These are phyloP conservation scores for Neopestalotiopsis sp. DNA, from an alignment of 2,329 filamentous ascomycete species.

Conservation along the genomic window DNA sequence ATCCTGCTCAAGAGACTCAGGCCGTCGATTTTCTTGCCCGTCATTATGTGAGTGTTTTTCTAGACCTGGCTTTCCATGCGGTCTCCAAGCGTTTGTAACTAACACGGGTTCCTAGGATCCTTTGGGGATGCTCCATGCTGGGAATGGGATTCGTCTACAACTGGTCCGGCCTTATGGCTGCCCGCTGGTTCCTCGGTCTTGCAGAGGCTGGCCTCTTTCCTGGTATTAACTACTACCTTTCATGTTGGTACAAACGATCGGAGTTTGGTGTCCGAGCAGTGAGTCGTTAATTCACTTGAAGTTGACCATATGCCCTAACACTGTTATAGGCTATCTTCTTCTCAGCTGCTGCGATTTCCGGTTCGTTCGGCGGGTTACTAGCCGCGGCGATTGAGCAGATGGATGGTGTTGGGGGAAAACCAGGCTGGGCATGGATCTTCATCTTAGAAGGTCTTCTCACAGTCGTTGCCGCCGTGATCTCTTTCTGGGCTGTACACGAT, in stretches of 20 bases:
- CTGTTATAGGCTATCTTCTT: constrained; percentile 72
- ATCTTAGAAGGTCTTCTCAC: constrained; percentile 75
- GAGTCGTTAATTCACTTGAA: constrained; percentile 24
- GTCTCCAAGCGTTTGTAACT: not conserved
- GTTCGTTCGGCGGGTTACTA: constrained; percentile 77
- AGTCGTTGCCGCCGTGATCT: constrained; percentile 68
- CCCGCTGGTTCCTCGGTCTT: constrained; percentile 74
- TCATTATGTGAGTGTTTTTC: constrained; percentile 70
- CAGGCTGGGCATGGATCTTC: constrained; percentile 71
- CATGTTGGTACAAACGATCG: constrained; percentile 81
- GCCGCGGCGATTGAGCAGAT: constrained; percentile 75
- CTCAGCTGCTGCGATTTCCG: constrained; percentile 79
- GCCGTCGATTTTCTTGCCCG: constrained; percentile 80
- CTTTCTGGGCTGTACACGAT: constrained; percentile 82
- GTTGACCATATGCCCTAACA: not conserved
- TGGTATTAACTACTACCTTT: constrained; percentile 80
- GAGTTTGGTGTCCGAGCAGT: constrained; percentile 80
- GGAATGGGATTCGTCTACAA: constrained; percentile 71
- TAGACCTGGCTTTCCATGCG: not conserved
- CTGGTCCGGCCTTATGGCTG: constrained; percentile 69
- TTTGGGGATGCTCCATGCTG: constrained; percentile 73
- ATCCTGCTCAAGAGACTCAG: constrained; percentile 77
- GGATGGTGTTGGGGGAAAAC: constrained; percentile 63
- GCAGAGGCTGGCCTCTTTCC: constrained; percentile 79
- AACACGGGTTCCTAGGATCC: constrained; percentile 45